Conservation (phyloP, 2,329 filamentous ascomycete species). For the Neofusicoccum laricinum region DNA sequence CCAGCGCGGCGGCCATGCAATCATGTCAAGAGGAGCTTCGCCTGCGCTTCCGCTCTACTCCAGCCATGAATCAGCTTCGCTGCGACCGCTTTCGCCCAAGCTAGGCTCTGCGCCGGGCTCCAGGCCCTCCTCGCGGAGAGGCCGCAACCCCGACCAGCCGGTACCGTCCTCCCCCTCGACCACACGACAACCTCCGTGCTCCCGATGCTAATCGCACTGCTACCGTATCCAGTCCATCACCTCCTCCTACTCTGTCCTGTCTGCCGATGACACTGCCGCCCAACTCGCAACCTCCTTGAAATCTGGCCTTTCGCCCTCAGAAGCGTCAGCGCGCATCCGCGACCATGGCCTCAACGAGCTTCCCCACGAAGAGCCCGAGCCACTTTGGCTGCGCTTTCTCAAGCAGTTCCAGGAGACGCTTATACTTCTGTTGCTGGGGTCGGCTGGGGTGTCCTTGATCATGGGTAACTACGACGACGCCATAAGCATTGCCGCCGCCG, state of each 20-base stretch:
- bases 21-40: constrained; percentile 61
- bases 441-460: constrained; percentile 81
- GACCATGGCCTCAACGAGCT: constrained; percentile 91
- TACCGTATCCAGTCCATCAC: constrained; percentile 40
- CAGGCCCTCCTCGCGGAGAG: constrained; percentile 28
- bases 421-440: constrained; percentile 86
- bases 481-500: constrained; percentile 89
- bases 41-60: constrained; percentile 59
- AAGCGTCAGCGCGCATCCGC: constrained; percentile 75
- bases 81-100: constrained; percentile 28
- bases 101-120: constrained; percentile 2
- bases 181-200: constrained; percentile 21
- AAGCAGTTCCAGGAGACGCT: constrained; percentile 97
- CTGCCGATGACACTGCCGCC: constrained; percentile 73
- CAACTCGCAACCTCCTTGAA: constrained; percentile 78
- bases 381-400: constrained; percentile 89
- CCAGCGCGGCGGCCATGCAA: constrained; percentile 43
- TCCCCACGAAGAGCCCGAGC: constrained; percentile 88
- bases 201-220: not conserved
- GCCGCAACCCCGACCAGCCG: constrained; percentile 21
- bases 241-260: constrained; percentile 61
- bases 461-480: constrained; percentile 95
- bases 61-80: constrained; percentile 34
- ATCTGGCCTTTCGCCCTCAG: constrained; percentile 74
- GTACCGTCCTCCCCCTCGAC: constrained; percentile 23